A percentile compares a stretch with the other conserved stretches of the same genome.
These are phyloP conservation scores for Penicillium atrosanguineum DNA, from an alignment of 495 filamentous ascomycete genomes.

Conservation along the genomic window DNA sequence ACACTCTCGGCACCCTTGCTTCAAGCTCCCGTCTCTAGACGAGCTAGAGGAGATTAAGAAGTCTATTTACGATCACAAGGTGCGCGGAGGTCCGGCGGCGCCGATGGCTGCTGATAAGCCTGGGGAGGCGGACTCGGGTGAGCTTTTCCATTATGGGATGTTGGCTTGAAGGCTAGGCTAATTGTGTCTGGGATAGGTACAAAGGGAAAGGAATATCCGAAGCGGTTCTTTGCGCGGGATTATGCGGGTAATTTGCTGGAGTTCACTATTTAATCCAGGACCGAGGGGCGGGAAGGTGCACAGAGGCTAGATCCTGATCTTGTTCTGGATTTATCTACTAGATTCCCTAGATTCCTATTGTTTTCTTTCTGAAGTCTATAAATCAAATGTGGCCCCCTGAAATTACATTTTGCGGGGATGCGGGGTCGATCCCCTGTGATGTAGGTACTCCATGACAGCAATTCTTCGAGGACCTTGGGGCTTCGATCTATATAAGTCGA, in stretches of 20 bases:
- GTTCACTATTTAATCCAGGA: slow-evolving; percentile 47
- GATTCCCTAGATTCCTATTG: neutral
- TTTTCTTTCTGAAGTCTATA: neutral
- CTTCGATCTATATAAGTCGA: neutral
- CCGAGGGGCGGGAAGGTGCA: neutral
- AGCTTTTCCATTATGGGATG: neutral
- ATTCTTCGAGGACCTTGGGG: slow-evolving; percentile 12
- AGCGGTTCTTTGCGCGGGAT: slow-evolving; percentile 61
- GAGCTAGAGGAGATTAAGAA: slow-evolving; percentile 45
- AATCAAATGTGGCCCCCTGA: neutral
- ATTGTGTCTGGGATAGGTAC: slow-evolving; percentile 31
- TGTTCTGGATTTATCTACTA: neutral
- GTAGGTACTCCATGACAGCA: neutral
- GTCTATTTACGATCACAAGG: slow-evolving; percentile 54
- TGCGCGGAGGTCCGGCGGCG: slow-evolving; percentile 44
- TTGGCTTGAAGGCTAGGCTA: neutral
- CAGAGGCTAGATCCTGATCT: neutral
- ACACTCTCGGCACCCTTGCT: slow-evolving; percentile 55
- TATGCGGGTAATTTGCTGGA: slow-evolving; percentile 62
- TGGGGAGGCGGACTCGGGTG: slow-evolving; percentile 50
- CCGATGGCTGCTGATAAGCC: slow-evolving; percentile 56
- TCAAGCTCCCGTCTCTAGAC: slow-evolving; percentile 45
- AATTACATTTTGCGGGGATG: slow-evolving; percentile 5
- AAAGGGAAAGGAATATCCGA: slow-evolving; percentile 56
- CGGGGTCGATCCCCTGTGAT: slow-evolving; percentile 2